phyloP scores from a whole-genome alignment of 495 filamentous ascomycete species.

The Hyphodiscus hymeniophilus region DNA sequence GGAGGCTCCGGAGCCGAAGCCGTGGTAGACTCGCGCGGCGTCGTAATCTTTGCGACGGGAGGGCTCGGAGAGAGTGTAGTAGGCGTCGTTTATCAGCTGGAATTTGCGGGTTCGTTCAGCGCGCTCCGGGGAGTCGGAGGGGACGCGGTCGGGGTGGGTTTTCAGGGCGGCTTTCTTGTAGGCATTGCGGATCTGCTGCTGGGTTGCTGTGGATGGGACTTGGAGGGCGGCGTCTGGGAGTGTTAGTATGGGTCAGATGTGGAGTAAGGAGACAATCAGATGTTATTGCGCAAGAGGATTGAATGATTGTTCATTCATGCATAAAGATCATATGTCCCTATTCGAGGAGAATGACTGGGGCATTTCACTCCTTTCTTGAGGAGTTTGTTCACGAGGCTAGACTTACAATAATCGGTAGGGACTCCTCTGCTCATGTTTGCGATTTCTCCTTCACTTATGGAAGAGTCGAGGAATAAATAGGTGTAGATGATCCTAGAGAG shows the following conservation, averaged over 20 bases:
- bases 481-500: neutral
- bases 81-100: constrained; percentile 95
- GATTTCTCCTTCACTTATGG: neutral
- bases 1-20: constrained; percentile 32
- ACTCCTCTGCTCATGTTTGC: constrained; percentile 31
- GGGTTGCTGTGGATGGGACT: constrained; percentile 61
- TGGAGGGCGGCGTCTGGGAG: constrained; percentile 60
- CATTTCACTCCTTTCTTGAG: neutral
- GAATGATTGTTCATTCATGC: neutral
- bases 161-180: constrained; percentile 94
- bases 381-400: neutral
- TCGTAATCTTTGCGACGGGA: constrained; percentile 84
- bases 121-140: constrained; percentile 77
- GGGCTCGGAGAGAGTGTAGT: constrained; percentile 86
- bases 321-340: neutral
- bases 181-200: constrained; percentile 83
- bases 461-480: neutral
- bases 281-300: no score
- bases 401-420: constrained; percentile 47
- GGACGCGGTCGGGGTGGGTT: constrained; percentile 88
- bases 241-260: constrained; percentile 2
- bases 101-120: constrained; percentile 78
- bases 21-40: constrained; percentile 37
- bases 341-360: neutral
- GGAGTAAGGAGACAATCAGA: no score